A percentile compares a stretch with the other conserved stretches of the same genome.
phyloP scores from a whole-genome alignment of 75 land plant species.

The Pinus taeda region DNA sequence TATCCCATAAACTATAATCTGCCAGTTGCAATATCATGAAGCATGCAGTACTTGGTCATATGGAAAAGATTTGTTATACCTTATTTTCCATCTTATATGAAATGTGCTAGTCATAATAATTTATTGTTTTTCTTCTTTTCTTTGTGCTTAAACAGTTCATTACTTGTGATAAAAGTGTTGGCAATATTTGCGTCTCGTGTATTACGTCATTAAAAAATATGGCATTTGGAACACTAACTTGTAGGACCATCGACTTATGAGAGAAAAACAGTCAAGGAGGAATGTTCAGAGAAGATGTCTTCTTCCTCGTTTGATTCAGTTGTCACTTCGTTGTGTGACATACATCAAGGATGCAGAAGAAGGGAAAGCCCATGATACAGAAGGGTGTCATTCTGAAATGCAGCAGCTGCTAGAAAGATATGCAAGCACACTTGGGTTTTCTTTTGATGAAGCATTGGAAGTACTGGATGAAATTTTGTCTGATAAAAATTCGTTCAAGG shows the following conservation, averaged over 20 bases:
- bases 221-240: not conserved
- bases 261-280: conserved; percentile 5
- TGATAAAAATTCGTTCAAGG: conserved; percentile 39
- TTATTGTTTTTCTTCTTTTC: not conserved
- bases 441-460: conserved; percentile 46
- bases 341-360: conserved; percentile 32
- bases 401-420: conserved; percentile 45
- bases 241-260: not conserved
- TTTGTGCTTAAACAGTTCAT: not conserved
- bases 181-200: too few relatives aligned
- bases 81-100: not conserved
- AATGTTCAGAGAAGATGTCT: conserved; percentile 47
- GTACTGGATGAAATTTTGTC: conserved; percentile 23
- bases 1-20: too few relatives aligned
- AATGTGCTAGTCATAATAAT: not conserved
- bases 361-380: conserved; percentile 28
- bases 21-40: too few relatives aligned
- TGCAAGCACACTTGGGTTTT: conserved; percentile 38
- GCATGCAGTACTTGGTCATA: too few relatives aligned
- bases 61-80: too few relatives aligned
- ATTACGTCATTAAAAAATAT: not conserved
- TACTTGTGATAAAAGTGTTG: not conserved
- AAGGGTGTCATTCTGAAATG: conserved; percentile 24
- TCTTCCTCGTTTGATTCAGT: conserved; percentile 49
- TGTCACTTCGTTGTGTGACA: conserved; percentile 41